phyloP scores from a whole-genome alignment of 352 stramenopile genomes.

The Globisporangium apiculatum region DNA sequence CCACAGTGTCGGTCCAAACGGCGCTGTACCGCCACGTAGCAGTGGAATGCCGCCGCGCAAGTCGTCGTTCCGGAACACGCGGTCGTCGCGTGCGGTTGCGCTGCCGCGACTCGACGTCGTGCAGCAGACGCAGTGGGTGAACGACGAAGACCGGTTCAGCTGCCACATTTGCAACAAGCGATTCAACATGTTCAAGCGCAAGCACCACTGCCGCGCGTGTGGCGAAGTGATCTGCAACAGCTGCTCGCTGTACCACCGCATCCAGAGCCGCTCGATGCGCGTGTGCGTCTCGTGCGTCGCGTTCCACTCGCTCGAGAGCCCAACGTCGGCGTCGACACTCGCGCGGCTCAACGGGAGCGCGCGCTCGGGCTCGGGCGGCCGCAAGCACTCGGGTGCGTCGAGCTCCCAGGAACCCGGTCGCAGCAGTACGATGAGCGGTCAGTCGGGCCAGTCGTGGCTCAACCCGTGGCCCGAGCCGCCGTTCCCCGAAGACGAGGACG shows the following conservation, averaged over 20 bases:
- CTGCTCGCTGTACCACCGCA: constrained; percentile 78
- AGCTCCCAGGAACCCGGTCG: constrained; percentile 28
- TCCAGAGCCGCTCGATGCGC: constrained; percentile 79
- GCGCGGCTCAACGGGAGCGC: constrained; percentile 18
- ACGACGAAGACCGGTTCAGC: constrained; percentile 78
- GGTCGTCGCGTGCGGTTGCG: constrained; percentile 65
- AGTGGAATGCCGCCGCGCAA: constrained; percentile 45
- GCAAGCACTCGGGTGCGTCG: constrained; percentile 61
- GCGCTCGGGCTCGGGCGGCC: constrained; percentile 18
- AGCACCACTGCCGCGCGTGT: constrained; percentile 82
- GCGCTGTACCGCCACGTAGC: constrained; percentile 14
- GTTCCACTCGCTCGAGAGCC: constrained; percentile 77
- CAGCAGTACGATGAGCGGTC: constrained; percentile 48
- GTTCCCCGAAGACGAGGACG: constrained; percentile 72
- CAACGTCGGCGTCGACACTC: constrained; percentile 50
- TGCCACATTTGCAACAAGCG: constrained; percentile 87
- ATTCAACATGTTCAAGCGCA: constrained; percentile 86
- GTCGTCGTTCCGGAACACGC: constrained; percentile 67
- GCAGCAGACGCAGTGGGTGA: constrained; percentile 79
- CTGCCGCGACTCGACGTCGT: constrained; percentile 69
- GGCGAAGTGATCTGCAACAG: constrained; percentile 84
- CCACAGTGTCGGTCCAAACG: constrained; percentile 15
- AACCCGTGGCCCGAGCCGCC: constrained; percentile 81
- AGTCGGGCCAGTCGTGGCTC: constrained; percentile 40
- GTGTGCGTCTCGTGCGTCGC: constrained; percentile 81